Base-by-base conservation (phyloP, 805 yeast species). In the Isabelozyma heimii region DNA sequence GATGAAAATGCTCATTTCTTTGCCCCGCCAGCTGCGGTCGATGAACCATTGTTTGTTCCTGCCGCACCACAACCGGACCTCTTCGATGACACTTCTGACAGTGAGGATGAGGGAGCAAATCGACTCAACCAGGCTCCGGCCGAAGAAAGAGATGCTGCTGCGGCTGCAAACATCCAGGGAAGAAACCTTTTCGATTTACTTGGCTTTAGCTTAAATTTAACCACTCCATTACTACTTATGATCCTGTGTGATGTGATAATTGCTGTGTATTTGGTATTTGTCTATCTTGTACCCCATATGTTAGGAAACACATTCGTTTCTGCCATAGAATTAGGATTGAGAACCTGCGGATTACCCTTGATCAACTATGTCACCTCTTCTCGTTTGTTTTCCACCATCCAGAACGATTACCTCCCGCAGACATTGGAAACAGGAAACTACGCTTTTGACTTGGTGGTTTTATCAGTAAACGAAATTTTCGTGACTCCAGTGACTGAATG, bases 231-330 rank as follows among this genome's bases (percentile, higher is more conserved):
- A 17, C 55, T 66, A 37, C 51, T 72, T 20, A 62, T 67, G 66
- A 33, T 65, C 2, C 30, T 70, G 26, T 65, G 69, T 42, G 69
- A 72, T 48, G 35, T 58, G 9, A 54, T 67, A 15, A 63, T 71
- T 27, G 59, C 72, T 1, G 56, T 66, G 2, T 76, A 75, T 49
- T 57, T 80, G 37, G 63, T 75, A 28, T 41, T 70, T 12, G 65
- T 78, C 0, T 82, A 80, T 54, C 63, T 76, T 14, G 51, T 79
- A 2, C 85, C 87, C 9, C 75, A 79, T 6, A 55, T 73, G 40
- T 42, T 77, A 3, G 86, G 85, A 8, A 58, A 60, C 44, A 45
- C 56, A 12, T 49, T 50, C 52, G 47, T 45, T 35, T 7, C 58
- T 6, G 8, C 48, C n/a, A 48, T 45, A 47, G 66, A 68, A 20